These are phyloP conservation scores for Ziziphus jujuba DNA, from an alignment of 306 rosid species.

Conservation along the genomic window DNA sequence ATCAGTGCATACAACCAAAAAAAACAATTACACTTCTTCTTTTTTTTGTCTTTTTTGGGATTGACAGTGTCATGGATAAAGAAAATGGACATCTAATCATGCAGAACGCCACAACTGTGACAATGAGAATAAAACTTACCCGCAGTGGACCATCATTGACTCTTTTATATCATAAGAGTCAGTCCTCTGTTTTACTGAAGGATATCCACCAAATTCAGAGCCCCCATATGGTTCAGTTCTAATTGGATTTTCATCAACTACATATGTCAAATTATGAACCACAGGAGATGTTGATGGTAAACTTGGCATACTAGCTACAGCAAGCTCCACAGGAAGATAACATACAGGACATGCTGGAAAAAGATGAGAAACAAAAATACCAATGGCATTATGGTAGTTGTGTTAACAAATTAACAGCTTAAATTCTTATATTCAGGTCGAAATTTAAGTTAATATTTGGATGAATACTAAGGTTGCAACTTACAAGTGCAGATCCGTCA, in stretches of 20 bases:
- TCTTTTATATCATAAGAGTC: slow-evolving; percentile 83
- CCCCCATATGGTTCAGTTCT: slow-evolving; percentile 65
- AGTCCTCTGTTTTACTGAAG: slow-evolving; percentile 71
- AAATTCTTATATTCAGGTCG: slow-evolving; percentile 14
- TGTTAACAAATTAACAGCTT: slow-evolving; percentile 8
- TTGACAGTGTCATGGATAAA: no score
- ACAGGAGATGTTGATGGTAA: slow-evolving; percentile 70
- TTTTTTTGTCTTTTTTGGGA: no score
- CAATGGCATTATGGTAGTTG: slow-evolving; percentile 22
- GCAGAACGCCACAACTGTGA: not conserved
- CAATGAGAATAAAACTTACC: slow-evolving; percentile 50
- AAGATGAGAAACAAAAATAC: slow-evolving; percentile 30
- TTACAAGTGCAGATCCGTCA: not conserved
- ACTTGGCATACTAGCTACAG: slow-evolving; percentile 85
- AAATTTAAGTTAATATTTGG: not conserved
- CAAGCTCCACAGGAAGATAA: slow-evolving; percentile 80
- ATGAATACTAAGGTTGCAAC: not conserved
- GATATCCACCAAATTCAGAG: slow-evolving; percentile 94
- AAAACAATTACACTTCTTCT: not conserved
- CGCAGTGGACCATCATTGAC: slow-evolving; percentile 85
- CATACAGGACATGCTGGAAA: slow-evolving; percentile 94
- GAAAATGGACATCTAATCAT: no score
- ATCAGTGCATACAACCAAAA: slow-evolving; percentile 16
- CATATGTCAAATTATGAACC: slow-evolving; percentile 68
- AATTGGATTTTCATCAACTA: slow-evolving; percentile 57